phyloP scores from a whole-genome alignment of 2,329 filamentous ascomycete species.

The Fusarium chuoi region DNA sequence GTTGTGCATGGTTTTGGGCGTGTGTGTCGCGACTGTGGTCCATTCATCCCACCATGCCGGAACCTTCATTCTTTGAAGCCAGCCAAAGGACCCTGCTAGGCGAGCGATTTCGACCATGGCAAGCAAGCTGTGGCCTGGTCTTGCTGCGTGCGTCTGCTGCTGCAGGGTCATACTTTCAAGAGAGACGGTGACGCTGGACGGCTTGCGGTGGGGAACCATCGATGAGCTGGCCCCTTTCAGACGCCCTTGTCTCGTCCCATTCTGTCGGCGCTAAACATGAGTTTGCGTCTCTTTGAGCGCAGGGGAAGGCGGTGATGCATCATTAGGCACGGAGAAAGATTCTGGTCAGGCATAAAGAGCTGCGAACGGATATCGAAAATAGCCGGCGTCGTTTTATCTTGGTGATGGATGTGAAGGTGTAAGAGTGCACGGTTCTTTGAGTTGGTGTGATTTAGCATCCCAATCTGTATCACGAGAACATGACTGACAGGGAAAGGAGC shows the following conservation, averaged over 20 bases:
- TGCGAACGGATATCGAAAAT: constrained; percentile 10
- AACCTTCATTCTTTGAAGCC: constrained; percentile 19
- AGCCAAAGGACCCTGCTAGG: constrained; percentile 34
- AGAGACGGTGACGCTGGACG: constrained; percentile 45
- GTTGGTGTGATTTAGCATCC: constrained; percentile 4
- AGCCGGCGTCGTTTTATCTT: constrained; percentile 2
- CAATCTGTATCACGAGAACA: constrained; percentile 21
- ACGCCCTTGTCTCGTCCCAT: constrained; percentile 45
- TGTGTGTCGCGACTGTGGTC: constrained; percentile 23
- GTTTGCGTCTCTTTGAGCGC: constrained; percentile 38
- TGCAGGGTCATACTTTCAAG: constrained; percentile 40
- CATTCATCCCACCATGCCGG: constrained; percentile 34
- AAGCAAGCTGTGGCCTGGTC: constrained; percentile 19
- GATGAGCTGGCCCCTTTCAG: constrained; percentile 46
- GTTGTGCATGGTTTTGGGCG: constrained; percentile 27
- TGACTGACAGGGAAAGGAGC: not conserved
- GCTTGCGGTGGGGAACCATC: constrained; percentile 43
- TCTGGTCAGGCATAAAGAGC: constrained; percentile 41
- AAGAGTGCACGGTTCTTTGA: constrained; percentile 11
- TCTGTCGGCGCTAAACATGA: constrained; percentile 40
- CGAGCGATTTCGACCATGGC: constrained; percentile 13
- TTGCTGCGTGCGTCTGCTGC: constrained; percentile 28
- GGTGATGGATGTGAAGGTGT: constrained; percentile 20
- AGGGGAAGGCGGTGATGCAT: constrained; percentile 45
- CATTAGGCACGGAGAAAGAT: constrained; percentile 40